Percentiles rank a stretch among this genome's conserved stretches.
These are phyloP conservation scores for Suillus americanus DNA, from an alignment of 768 basidiomycete species.

Conservation along the genomic window DNA sequence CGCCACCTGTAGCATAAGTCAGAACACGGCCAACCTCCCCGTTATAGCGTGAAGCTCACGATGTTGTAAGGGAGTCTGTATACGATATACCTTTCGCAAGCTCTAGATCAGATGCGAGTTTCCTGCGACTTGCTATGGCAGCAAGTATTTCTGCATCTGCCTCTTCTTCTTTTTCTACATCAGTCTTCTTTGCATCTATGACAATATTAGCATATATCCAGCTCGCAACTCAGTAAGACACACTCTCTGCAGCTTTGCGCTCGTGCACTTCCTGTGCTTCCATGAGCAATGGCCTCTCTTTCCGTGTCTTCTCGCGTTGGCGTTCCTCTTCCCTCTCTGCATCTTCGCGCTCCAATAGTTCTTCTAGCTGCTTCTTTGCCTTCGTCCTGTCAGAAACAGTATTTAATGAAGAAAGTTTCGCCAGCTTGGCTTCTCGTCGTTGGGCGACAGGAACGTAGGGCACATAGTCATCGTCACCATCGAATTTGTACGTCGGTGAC, in stretches of 20 bases:
- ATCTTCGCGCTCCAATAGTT: slow-evolving; percentile 62
- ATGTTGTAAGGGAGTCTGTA: slow-evolving; percentile 79
- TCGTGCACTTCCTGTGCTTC: slow-evolving; percentile 96
- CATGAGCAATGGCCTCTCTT: slow-evolving; percentile 83
- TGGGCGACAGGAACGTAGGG: slow-evolving; percentile 89
- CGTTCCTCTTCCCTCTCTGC: slow-evolving; percentile 78
- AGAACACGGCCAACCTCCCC: neutral
- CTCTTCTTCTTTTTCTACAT: slow-evolving; percentile 82
- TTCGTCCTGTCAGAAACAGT: slow-evolving; percentile 53
- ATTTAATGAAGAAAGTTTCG: slow-evolving; percentile 67
- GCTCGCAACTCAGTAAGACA: slow-evolving; percentile 3
- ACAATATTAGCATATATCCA: slow-evolving; percentile 16
- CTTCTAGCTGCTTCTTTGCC: slow-evolving; percentile 51
- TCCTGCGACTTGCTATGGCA: slow-evolving; percentile 87
- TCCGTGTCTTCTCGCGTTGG: slow-evolving; percentile 70
- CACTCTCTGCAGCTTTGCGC: slow-evolving; percentile 80
- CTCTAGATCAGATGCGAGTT: slow-evolving; percentile 90
- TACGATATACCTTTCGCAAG: slow-evolving; percentile 92
- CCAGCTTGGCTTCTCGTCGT: slow-evolving; percentile 77
- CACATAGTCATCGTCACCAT: slow-evolving; percentile 70
- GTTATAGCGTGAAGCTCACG: slow-evolving; percentile 47
- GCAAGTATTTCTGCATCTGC: slow-evolving; percentile 88
- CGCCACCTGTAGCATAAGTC: slow-evolving; percentile 64
- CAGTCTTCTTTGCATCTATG: slow-evolving; percentile 84
- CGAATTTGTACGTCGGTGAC: slow-evolving; percentile 55